Percentiles rank a stretch among this genome's conserved stretches.
These are phyloP conservation scores for Phyllosticta ampelicida DNA, from an alignment of 2,329 filamentous ascomycete species.

Conservation along the genomic window DNA sequence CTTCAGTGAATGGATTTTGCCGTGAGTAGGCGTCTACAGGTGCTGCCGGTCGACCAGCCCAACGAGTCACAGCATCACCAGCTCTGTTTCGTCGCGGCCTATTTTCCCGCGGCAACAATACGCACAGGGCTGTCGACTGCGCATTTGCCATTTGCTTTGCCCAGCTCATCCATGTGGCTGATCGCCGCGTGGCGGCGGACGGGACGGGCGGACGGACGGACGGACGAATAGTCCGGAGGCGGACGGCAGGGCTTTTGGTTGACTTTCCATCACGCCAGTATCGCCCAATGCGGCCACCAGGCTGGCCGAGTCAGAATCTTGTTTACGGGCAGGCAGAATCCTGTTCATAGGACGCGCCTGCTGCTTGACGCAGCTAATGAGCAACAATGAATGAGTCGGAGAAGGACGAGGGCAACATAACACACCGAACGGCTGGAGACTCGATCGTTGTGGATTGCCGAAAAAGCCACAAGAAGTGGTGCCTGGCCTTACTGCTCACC, in stretches of 20 bases:
- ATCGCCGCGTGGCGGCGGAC: not conserved
- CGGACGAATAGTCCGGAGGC: not conserved
- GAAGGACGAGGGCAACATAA: not conserved
- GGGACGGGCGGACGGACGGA: not conserved
- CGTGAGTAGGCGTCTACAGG: not conserved
- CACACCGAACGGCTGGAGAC: not conserved
- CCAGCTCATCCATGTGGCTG: not conserved
- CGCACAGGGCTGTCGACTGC: not conserved
- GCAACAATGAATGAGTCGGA: not conserved
- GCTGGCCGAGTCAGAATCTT: not conserved
- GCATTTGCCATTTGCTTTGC: not conserved
- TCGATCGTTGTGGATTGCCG: not conserved
- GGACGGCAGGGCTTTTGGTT: not conserved
- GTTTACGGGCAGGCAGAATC: not conserved
- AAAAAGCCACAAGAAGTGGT: not conserved
- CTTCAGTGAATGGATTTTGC: not conserved
- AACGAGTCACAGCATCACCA: not conserved
- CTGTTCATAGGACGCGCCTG: not conserved
- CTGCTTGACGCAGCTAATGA: not conserved
- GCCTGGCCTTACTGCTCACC: not conserved
- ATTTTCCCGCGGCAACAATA: not conserved
- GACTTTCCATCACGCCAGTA: not conserved
- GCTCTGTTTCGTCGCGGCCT: not conserved
- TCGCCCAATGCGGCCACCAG: not conserved
- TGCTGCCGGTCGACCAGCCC: not conserved